Evolutionary conservation across 257 asterid species (phyloP), one percentile per base, ranked within the genome.

Genomic region (Lavandula angustifolia): DNA sequence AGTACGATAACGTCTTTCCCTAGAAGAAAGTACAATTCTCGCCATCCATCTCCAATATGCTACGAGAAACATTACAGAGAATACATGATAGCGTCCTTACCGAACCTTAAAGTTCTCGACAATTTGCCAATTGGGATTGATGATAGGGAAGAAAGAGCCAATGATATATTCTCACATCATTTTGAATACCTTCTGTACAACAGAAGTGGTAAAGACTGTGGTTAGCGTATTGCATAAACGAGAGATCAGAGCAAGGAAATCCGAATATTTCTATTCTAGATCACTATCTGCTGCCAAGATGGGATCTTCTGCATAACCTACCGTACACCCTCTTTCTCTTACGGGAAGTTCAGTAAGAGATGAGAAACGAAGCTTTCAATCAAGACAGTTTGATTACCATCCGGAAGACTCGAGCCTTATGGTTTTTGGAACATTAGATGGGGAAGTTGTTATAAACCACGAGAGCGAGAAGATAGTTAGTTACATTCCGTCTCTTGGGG

Each of bases 361-460:
- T 76, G 95, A 84, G 67, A 77, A 81, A 67, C 83, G 89, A 75
- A 81, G 79, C 46, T 81, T 81, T 64, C 98, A 95, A 61, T 96
- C 98, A 37, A 81, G 98, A 67, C 98, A 91, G 66, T 86, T 91
- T 49, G 98, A 91, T 87, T 91, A 91, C 81, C 96, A 87, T 81
- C 98, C 98, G 59, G 79, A 96, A 44, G 96, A 87, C 79, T 74
- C 98, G 1, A 84, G 96, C 82, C 92, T 87, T 74, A 91, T 91
- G 98, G 98, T 77, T 73, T 84, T 91, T 51, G 98, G 98, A 70
- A 91, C 98, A 31, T 71, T 91, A 71, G 98, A 91, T 71, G 96
- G 98, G 42, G 98, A 91, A 81, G 95, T 91, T 41, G 87, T 85
- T 43, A 72, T 86, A 65, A 91, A 91, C 83, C 98, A 91, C 34